Evolutionary conservation across 108 stramenopile genomes (phyloP).

Genomic region (Cylindrotheca fusiformis): DNA sequence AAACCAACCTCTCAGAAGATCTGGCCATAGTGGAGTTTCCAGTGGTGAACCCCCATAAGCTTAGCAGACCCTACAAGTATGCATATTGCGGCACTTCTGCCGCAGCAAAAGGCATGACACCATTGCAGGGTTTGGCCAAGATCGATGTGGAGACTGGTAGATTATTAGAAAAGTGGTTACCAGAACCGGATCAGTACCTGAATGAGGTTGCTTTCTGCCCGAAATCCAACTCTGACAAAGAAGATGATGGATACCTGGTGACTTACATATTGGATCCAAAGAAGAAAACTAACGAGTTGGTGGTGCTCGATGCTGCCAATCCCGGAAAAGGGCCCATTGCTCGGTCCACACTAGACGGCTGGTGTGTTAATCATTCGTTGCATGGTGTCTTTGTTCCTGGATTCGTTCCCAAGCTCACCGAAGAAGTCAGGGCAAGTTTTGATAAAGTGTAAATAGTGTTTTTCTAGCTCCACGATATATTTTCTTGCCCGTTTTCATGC

Average conservation of each 20-base stretch:
- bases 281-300: constrained; percentile 30
- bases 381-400: neutral
- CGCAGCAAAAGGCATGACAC: neutral
- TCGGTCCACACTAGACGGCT: neutral
- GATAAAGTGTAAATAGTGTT: too few species aligned
- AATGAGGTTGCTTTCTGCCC: constrained; percentile 33
- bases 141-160: constrained; percentile 15
- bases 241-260: constrained; percentile 50
- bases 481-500: too few species aligned
- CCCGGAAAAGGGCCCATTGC: neutral
- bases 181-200: constrained; percentile 11
- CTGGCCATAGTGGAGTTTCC: constrained; percentile 34
- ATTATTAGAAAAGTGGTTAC: constrained; percentile 16
- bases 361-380: neutral
- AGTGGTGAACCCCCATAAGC: constrained; percentile 20
- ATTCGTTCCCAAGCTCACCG: neutral
- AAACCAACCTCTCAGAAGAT: constrained; percentile 5
- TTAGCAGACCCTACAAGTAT: constrained; percentile 26
- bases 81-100: constrained; percentile 25
- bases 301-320: constrained; percentile 32
- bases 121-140: constrained; percentile 21
- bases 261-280: constrained; percentile 24
- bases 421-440: neutral
- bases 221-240: constrained; percentile 16
- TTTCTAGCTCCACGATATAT: too few species aligned